Percentiles rank a stretch among this genome's conserved stretches.
phyloP scores from a whole-genome alignment of 257 asterid species.

The Solanum medicagineum region DNA sequence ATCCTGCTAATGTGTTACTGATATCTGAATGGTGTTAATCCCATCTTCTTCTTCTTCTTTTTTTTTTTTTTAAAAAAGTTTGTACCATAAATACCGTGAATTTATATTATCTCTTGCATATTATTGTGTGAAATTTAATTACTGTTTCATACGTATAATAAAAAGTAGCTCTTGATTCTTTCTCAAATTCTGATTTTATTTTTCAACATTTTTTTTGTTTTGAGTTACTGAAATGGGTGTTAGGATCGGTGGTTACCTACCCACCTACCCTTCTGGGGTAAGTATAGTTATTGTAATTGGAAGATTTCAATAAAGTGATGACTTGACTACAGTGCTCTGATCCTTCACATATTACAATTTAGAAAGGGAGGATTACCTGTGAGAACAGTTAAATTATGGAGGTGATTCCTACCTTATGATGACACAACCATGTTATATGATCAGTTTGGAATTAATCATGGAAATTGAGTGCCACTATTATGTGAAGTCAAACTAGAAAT shows the following conservation, averaged over 20 bases:
- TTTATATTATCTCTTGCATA: neutral
- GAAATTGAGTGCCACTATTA: neutral
- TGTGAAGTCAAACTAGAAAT: slow-evolving; percentile 13
- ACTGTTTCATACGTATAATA: neutral
- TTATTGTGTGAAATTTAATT: neutral
- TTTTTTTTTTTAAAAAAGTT: neutral
- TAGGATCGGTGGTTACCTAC: slow-evolving; percentile 8
- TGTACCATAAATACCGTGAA: neutral
- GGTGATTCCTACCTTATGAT: neutral
- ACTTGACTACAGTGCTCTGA: slow-evolving; percentile 2
- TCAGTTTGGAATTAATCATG: neutral
- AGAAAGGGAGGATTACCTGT: neutral
- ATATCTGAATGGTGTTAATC: neutral
- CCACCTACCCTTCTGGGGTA: slow-evolving; percentile 6
- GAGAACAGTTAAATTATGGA: neutral
- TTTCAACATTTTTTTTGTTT: neutral
- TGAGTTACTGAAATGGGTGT: neutral
- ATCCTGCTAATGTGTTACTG: neutral
- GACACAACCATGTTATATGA: neutral
- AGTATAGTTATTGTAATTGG: neutral
- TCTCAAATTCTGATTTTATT: neutral
- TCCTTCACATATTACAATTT: neutral
- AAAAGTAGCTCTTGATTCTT: neutral
- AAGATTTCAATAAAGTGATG: neutral
- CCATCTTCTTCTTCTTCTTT: neutral